Evolutionary conservation across 1,284 basidiomycete genomes (phyloP).

Genomic region (Cutaneotrichosporon spelunceum): DNA sequence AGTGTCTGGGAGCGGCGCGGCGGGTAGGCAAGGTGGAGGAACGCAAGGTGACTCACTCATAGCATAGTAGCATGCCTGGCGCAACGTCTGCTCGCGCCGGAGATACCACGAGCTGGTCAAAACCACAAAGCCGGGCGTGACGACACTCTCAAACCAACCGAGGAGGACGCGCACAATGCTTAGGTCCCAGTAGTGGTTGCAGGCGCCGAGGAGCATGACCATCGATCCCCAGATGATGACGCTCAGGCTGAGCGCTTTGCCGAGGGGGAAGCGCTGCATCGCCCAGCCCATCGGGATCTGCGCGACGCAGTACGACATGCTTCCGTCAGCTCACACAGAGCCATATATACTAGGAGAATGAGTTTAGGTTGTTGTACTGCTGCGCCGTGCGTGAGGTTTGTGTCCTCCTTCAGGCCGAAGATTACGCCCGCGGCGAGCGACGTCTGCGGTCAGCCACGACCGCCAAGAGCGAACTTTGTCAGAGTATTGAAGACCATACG

Average conservation of each 20-base stretch:
- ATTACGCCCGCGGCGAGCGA: constrained; percentile 27
- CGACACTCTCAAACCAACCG: constrained; percentile 33
- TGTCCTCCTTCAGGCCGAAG: constrained; percentile 26
- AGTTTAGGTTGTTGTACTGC: constrained; percentile 25
- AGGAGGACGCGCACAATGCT: constrained; percentile 30
- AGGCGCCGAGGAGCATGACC: constrained; percentile 29
- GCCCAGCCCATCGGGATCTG: constrained; percentile 30
- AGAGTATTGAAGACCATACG: constrained; percentile 18
- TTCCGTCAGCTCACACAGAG: constrained; percentile 6
- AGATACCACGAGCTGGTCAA: constrained; percentile 38
- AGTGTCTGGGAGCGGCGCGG: constrained; percentile 11
- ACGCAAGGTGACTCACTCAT: constrained; percentile 31
- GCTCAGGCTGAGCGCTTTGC: constrained; percentile 22
- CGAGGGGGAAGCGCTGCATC: constrained; percentile 33
- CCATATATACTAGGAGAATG: constrained; percentile 23
- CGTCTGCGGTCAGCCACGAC: neutral
- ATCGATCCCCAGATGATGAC: constrained; percentile 29
- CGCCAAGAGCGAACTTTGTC: constrained; percentile 24
- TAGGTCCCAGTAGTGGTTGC: constrained; percentile 33
- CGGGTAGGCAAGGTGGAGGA: neutral
- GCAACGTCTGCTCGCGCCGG: constrained; percentile 27
- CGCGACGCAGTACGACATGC: constrained; percentile 16
- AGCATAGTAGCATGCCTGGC: constrained; percentile 29
- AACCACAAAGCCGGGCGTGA: constrained; percentile 37
- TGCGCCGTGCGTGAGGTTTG: constrained; percentile 18